phyloP scores from a whole-genome alignment of 805 yeast genomes.

The Saccharomyces mikatae region DNA sequence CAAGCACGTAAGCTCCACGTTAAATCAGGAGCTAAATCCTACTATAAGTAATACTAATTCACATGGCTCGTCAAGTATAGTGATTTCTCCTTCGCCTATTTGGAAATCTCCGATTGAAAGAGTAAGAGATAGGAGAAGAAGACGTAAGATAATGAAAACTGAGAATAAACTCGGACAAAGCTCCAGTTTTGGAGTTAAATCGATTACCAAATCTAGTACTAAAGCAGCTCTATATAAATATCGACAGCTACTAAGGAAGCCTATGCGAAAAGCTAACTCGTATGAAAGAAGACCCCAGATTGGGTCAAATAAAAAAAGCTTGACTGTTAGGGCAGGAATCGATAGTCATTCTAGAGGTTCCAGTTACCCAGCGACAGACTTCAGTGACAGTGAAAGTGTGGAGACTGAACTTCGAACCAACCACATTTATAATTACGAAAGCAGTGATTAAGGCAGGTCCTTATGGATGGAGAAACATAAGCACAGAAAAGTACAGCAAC shows the following conservation, averaged over 20 bases:
- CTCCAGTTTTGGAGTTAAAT: background rate
- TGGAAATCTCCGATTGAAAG: conserved; percentile 11
- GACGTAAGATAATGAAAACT: conserved; percentile 1
- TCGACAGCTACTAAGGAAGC: background rate
- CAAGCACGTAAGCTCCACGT: background rate
- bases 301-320: background rate
- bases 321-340: background rate
- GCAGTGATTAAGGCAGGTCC: background rate
- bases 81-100: conserved; percentile 4
- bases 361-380: background rate
- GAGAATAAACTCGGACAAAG: background rate
- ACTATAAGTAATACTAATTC: background rate
- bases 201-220: conserved; percentile 1
- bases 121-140: conserved; percentile 3
- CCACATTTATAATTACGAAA: conserved; percentile 20
- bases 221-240: background rate
- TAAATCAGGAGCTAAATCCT: background rate
- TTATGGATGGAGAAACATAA: background rate
- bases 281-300: background rate
- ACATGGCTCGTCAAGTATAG: background rate
- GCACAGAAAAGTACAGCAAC: background rate
- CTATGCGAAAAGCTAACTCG: background rate
- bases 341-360: background rate
- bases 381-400: conserved; percentile 13
- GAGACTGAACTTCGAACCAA: conserved; percentile 29